Base-by-base conservation (phyloP, 2,329 filamentous ascomycete genomes). In the Orbilia blumenaviensis region DNA sequence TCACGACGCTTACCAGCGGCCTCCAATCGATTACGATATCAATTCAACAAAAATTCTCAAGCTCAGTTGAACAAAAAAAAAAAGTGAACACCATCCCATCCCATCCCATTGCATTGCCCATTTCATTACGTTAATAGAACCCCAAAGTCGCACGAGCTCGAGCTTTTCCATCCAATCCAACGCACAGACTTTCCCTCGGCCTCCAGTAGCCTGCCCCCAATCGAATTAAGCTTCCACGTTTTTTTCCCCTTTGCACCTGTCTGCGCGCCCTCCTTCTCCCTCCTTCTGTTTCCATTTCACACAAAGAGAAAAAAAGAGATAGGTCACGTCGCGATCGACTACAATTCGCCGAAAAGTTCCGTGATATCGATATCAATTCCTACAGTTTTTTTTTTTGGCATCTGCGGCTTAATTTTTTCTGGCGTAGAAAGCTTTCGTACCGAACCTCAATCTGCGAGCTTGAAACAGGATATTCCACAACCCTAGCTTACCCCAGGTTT, bases 1-100 rank as follows among this genome's bases (percentile, higher is more conserved):
- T 63, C 50, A 42, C 48, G 16, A 46, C 66, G 66, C 66, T 71
- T 71, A 71, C 66, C 58, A 46, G 36, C 66, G 66, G 66, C 66
- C 66, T 54, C 46, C 6, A 10, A 3, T 27, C 21, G 38, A 61
- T 58, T 48, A 56, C 46, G 25, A 29, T 58, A 32, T 69, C 32
- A 12, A 56, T 52, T 62, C 27, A 46, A 38, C 41, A 62, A 63
- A 54, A 48, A 34, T 46, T 29, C 52, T 63, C 32, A 25, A 54
- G 56, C 42, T 62, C 41, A 52, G 50, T 52, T 25, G 18, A 56
- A n/a, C 12, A 32, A 27, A 52, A 44, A 23, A 16, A 12, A 41
- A 41, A 41, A 38, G 10, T 7, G 10, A 38, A 38, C 10, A 38
- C 10, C 4, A 38, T n/a, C n/a, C n/a, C n/a, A n/a, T n/a, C n/a